Conservation (phyloP, 192 early-diverging fungal species). For the Entomortierella lignicola region DNA sequence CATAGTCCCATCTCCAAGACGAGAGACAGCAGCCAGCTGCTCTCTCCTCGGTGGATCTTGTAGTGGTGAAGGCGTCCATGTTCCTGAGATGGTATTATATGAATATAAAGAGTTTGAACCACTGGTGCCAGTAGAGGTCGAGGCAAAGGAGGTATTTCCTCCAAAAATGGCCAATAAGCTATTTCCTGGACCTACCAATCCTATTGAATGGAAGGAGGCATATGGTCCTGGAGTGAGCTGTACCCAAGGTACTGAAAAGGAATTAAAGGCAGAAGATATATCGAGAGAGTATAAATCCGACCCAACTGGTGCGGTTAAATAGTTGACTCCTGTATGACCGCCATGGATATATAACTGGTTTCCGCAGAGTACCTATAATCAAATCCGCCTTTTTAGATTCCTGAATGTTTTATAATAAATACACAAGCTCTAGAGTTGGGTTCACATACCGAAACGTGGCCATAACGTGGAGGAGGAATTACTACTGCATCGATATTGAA, state of each 20-base stretch:
- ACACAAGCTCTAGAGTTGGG: too few species aligned
- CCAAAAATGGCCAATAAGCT: constrained; percentile 37
- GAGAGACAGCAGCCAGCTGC: constrained; percentile 16
- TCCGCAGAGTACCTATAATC: constrained; percentile 31
- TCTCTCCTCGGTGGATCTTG: constrained; percentile 45
- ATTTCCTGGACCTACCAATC: constrained; percentile 23
- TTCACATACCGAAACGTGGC: constrained; percentile 38
- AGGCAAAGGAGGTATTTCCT: constrained; percentile 40
- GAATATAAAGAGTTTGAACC: constrained; percentile 27
- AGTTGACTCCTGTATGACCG: constrained; percentile 45
- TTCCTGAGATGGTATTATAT: constrained; percentile 20
- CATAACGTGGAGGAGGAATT: constrained; percentile 38
- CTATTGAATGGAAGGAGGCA: constrained; percentile 33
- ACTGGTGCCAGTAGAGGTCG: background rate
- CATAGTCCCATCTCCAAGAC: constrained; percentile 40
- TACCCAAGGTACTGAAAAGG: constrained; percentile 39
- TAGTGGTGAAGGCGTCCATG: constrained; percentile 22
- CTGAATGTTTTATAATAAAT: too few species aligned
- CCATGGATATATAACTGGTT: constrained; percentile 40
- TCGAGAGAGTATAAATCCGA: constrained; percentile 46
- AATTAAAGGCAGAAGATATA: constrained; percentile 36
- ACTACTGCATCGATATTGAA: constrained; percentile 5
- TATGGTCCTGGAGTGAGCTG: constrained; percentile 45
- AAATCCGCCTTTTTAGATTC: background rate
- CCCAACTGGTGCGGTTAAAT: constrained; percentile 36